Evolutionary conservation across 441 rosid species (phyloP), one percentile per base, ranked within the genome.

Genomic region (Brassica balearica): DNA sequence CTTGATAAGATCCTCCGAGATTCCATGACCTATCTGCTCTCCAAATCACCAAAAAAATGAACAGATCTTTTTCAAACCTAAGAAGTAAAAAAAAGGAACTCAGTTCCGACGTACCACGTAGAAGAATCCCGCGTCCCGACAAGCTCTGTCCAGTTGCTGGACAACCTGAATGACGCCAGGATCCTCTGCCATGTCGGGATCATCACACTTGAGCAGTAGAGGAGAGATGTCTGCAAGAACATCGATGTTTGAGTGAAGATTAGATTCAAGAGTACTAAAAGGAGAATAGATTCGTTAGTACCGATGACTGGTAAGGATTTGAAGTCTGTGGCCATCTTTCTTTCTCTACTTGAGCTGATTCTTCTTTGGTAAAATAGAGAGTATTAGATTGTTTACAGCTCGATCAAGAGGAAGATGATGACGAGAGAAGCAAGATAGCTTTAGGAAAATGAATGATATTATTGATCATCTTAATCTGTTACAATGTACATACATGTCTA

Each of bases 121-220:
- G 87, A 94, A 94, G 86, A 94, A 94, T 3, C 98, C 97, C 15
- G 98, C 91, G 51, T 90, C 91, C 27, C 89, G 80, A 77, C 98
- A 94, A 81, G 94, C 98, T 69, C 63, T 86, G 76, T 90, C 91
- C 68, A 94, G 80, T 79, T 86, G 81, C 69, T 69, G 68, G 63
- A 91, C 90, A 79, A 92, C 97, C 22, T 83, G 79, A 12, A 71
- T 66, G 0, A 91, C 95, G 23, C 80, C 85, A 2, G 86, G 80
- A 77, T 94, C 97, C 22, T 82, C 84, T 7, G 81, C 82, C 89
- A 91, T 86, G 66, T 86, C 68, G 12, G 95, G 86, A 77, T 91
- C 92, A 77, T 86, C 90, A 41, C 85, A 86, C 75, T 84, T 94
- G 41, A 77, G 84, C 62, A 92, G 32, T 10, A 94, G 73, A 59